Percentiles rank a stretch among this genome's conserved stretches.
Evolutionary conservation across 2,329 filamentous ascomycete genomes (phyloP).

Genomic region (Penicillium expansum): DNA sequence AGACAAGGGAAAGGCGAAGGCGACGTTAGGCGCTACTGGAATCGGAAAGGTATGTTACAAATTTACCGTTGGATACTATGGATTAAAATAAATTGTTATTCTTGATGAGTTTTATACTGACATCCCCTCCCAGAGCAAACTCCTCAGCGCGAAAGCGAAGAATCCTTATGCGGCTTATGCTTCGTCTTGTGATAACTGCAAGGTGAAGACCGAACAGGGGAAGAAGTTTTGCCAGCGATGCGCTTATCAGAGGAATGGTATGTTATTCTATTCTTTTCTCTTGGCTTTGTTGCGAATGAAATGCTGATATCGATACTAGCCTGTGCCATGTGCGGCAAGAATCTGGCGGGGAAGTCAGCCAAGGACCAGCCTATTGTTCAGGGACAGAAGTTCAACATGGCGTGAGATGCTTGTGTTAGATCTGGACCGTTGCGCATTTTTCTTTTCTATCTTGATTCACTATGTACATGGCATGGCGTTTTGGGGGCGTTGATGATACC

Average conservation of each 20-base stretch:
- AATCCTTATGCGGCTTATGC: slow-evolving; percentile 65
- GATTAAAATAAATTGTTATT: background rate
- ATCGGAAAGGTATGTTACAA: slow-evolving; percentile 54
- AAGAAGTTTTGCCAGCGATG: slow-evolving; percentile 61
- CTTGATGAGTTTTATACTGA: background rate
- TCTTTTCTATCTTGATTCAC: background rate
- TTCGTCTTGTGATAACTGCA: slow-evolving; percentile 60
- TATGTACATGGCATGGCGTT: slow-evolving; percentile 15
- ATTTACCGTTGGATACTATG: background rate
- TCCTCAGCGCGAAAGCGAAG: slow-evolving; percentile 62
- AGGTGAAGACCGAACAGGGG: slow-evolving; percentile 62
- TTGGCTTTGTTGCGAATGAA: background rate
- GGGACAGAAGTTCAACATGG: slow-evolving; percentile 62
- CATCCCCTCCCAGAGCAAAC: slow-evolving; percentile 54
- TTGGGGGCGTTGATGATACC: slow-evolving; percentile 2
- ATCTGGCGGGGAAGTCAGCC: slow-evolving; percentile 44
- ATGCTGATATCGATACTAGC: slow-evolving; percentile 40
- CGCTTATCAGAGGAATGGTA: slow-evolving; percentile 61
- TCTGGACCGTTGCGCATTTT: background rate
- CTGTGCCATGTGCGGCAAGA: slow-evolving; percentile 64
- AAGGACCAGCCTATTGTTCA: slow-evolving; percentile 54
- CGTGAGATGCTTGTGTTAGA: slow-evolving; percentile 41
- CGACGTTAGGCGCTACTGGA: slow-evolving; percentile 57
- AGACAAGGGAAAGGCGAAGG: slow-evolving; percentile 32
- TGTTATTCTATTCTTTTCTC: slow-evolving; percentile 19